Base-by-base conservation (phyloP, 2,329 filamentous ascomycete species). In the Phaeosphaeriaceae sp. region DNA sequence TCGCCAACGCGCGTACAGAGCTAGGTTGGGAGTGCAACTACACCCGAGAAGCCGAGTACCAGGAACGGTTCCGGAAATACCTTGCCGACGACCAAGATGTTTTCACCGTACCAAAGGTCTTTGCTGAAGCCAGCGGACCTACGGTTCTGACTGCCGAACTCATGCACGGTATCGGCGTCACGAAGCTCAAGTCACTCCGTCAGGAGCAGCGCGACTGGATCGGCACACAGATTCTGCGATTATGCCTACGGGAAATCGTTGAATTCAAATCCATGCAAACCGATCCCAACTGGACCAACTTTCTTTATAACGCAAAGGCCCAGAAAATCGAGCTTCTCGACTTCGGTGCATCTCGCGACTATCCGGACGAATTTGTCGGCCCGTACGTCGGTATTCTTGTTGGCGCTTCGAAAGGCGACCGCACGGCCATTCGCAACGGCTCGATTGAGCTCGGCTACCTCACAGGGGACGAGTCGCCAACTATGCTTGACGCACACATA, bases 241-340 rank as follows among this genome's bases (percentile, higher is more conserved):
- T 99, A 11, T 98, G 93, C 75, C 85, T 98, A 42, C 90, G 94
- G 58, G 95, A 98, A 80, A 94, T 98, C 68, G 90, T 90, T 64
- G 93, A 97, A 78, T 98, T 97, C 86, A 89, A 85, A 60, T 98
- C 97, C 82, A 99, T 99, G 95, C 95, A 99, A 81, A 99, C 95
- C 5, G 95, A 99, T 75, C 95, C 95, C 43, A 99, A 99, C 83
- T 99, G 95, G 95, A 98, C 94, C 32, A 99, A 99, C 79, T 99
- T 99, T 78, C 84, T 98, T 21, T 99, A 93, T 83, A 95, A 98
- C 70, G 82, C 88, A 1, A 69, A 82, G 21, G 88, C 85, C 3
- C 82, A 88, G 69, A 91, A 88, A 72, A 89, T 99, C 15, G 94
- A 97, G 78, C 86, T 99, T 0, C 88, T 99, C 53, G 96, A 99